These are phyloP conservation scores for Ophiosphaerella herpotricha DNA, from an alignment of 2,329 filamentous ascomycete species.

Conservation along the genomic window DNA sequence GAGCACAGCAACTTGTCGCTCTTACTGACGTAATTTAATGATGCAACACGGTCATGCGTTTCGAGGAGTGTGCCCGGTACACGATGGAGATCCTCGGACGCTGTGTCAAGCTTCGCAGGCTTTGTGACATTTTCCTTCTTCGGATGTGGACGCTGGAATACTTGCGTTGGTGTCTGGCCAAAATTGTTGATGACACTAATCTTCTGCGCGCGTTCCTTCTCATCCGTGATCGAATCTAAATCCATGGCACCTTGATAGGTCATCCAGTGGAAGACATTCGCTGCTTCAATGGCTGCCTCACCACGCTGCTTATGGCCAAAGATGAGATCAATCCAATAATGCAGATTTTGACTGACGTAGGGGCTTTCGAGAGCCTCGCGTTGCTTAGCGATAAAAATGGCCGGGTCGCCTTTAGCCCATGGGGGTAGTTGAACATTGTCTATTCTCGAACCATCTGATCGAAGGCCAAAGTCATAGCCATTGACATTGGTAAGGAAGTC, in stretches of 20 bases:
- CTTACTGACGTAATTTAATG: constrained; percentile 76
- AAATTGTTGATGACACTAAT: constrained; percentile 99
- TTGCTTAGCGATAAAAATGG: constrained; percentile 93
- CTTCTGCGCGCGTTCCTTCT: constrained; percentile 81
- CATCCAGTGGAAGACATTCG: constrained; percentile 95
- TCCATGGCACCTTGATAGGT: constrained; percentile 95
- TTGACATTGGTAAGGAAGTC: constrained; percentile 96
- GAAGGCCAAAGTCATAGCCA: constrained; percentile 88
- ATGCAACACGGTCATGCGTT: constrained; percentile 78
- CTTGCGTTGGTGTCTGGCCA: constrained; percentile 93
- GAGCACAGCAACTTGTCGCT: constrained; percentile 83
- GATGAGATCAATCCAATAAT: constrained; percentile 94
- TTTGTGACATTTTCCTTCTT: constrained; percentile 70
- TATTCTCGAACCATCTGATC: constrained; percentile 78
- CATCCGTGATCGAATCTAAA: constrained; percentile 86
- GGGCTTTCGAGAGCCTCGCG: constrained; percentile 94
- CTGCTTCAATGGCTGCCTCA: constrained; percentile 85
- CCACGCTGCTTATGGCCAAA: constrained; percentile 95
- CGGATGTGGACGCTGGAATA: constrained; percentile 82
- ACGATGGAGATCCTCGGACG: constrained; percentile 74
- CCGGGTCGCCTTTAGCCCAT: constrained; percentile 95
- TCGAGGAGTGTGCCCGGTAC: constrained; percentile 77
- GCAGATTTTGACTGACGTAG: constrained; percentile 85
- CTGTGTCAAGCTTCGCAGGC: constrained; percentile 73
- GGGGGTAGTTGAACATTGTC: constrained; percentile 88